Conservation (phyloP, 257 asterid species). For the Solanum bukasovii region DNA sequence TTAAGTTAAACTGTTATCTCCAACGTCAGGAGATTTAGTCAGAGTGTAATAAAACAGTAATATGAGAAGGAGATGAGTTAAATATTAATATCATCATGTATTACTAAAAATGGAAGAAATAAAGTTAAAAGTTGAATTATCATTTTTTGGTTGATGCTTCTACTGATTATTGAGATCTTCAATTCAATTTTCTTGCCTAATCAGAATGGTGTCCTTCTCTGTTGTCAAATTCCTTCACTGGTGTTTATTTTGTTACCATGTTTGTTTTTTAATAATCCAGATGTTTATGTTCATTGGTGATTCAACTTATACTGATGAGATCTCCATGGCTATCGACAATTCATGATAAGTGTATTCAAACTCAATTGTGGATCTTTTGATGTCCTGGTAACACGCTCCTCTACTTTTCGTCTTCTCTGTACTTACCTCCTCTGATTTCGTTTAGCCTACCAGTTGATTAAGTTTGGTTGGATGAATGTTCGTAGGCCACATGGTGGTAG, state of each 20-base stretch:
- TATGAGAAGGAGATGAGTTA: too few relatives aligned
- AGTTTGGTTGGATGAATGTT: neutral
- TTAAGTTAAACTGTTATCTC: too few relatives aligned
- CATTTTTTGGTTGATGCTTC: neutral
- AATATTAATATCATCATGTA: too few relatives aligned
- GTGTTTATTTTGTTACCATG: neutral
- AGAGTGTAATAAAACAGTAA: too few relatives aligned
- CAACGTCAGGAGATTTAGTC: too few relatives aligned
- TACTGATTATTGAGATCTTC: neutral
- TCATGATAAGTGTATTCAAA: neutral
- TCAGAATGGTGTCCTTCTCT: neutral
- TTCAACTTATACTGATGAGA: neutral
- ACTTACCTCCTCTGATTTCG: neutral
- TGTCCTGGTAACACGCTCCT: neutral
- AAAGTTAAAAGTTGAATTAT: too few relatives aligned
- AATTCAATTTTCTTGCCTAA: neutral
- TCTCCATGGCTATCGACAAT: neutral
- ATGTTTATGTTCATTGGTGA: neutral
- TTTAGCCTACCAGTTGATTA: neutral
- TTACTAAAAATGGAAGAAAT: too few relatives aligned
- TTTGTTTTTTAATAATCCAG: too few relatives aligned
- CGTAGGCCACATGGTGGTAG: neutral
- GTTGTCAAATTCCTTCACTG: neutral
- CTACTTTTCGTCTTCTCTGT: neutral
- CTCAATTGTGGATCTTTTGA: neutral